These are phyloP conservation scores for Mortierella sp. DNA, from an alignment of 371 early-diverging fungal species.

Conservation along the genomic window DNA sequence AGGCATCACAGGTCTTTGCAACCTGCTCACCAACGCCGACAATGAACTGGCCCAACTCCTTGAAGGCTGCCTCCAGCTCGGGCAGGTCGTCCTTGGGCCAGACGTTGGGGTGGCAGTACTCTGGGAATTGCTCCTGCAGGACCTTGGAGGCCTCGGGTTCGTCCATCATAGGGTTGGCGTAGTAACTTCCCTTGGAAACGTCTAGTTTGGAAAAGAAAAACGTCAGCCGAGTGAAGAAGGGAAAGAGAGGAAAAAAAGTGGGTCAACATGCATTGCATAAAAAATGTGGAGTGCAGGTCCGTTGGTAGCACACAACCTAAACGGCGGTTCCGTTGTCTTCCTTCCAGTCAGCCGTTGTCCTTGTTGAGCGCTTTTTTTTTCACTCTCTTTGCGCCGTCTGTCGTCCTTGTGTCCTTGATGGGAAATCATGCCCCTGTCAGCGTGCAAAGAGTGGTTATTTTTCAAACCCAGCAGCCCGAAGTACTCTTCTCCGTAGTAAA, in stretches of 20 bases:
- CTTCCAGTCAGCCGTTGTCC: neutral
- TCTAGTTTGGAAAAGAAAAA: conserved; percentile 21
- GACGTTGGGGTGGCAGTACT: conserved; percentile 64
- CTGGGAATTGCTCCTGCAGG: conserved; percentile 50
- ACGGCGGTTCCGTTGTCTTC: neutral
- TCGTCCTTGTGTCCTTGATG: neutral
- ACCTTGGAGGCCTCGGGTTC: conserved; percentile 43
- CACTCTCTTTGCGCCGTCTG: neutral
- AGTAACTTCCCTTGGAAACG: conserved; percentile 62
- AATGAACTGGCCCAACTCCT: conserved; percentile 65
- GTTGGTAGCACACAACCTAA: conserved; percentile 20
- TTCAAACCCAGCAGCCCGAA: neutral
- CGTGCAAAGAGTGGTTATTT: neutral
- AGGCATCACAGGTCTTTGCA: conserved; percentile 67
- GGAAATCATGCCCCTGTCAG: conserved; percentile 1
- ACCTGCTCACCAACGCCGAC: conserved; percentile 65
- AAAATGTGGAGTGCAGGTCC: conserved; percentile 33
- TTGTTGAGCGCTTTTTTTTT: neutral
- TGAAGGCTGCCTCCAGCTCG: conserved; percentile 58
- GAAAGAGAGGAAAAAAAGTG: conserved; percentile 25
- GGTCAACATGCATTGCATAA: conserved; percentile 16
- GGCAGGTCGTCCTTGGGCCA: conserved; percentile 65
- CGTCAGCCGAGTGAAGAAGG: neutral
- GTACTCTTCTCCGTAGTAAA: neutral
- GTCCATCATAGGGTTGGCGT: conserved; percentile 66